Percentiles rank a stretch among this genome's conserved stretches.
Evolutionary conservation across 805 yeast species (phyloP).

Genomic region (Sugiyamaella chiloensis): DNA sequence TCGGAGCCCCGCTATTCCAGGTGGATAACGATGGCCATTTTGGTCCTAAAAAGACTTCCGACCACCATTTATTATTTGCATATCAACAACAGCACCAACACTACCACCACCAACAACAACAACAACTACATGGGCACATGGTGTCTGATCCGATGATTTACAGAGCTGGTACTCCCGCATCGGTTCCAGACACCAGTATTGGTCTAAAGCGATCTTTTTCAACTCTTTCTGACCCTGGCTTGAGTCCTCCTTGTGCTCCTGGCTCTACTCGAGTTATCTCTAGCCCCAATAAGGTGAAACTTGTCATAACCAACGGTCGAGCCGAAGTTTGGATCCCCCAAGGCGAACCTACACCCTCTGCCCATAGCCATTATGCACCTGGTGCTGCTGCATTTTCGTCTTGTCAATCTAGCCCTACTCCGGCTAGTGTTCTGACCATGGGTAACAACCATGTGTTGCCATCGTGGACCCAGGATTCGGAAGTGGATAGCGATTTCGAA

Average conservation of each 20-base stretch:
- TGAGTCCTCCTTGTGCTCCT: not conserved
- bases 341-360: not conserved
- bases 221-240: conserved; percentile 10
- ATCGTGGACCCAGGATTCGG: conserved; percentile 12
- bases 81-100: not conserved
- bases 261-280: not conserved
- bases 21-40: not conserved
- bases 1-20: not conserved
- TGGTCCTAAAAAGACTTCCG: not conserved
- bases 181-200: conserved; percentile 2
- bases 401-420: not conserved
- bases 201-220: conserved; percentile 9
- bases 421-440: no score
- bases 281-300: not conserved
- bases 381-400: not conserved
- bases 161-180: conserved; percentile 6
- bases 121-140: no score
- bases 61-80: not conserved
- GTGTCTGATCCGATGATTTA: not conserved
- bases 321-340: conserved; percentile 9
- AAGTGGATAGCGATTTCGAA: conserved; percentile 24
- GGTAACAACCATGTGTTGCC: not conserved
- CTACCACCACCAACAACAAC: no score
- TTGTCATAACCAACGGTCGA: conserved; percentile 12
- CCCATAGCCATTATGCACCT: no score